These are phyloP conservation scores for Rosellinia necatrix DNA, from an alignment of 2,329 filamentous ascomycete genomes.

Conservation along the genomic window DNA sequence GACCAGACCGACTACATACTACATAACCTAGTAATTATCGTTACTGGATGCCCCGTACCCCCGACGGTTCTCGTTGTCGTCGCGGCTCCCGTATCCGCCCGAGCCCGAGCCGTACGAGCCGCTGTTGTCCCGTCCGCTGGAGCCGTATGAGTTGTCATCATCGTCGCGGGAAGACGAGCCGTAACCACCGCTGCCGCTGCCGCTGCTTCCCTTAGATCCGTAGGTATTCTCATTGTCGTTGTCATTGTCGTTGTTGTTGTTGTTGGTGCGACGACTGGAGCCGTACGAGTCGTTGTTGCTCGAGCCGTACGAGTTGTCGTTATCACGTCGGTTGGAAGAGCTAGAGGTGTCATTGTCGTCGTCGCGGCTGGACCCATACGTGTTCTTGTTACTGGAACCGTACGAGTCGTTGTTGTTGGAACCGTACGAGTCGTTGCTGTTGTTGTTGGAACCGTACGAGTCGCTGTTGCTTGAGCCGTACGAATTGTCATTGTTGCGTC, in stretches of 20 bases:
- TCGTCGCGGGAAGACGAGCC: too few relatives aligned
- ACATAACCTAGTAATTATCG: conserved; percentile 29
- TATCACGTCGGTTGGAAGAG: conserved; percentile 1
- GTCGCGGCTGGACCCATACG: conserved; percentile 9
- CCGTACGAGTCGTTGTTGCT: conserved; percentile 19
- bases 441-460: conserved; percentile 29
- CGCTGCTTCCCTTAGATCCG: conserved; percentile 11
- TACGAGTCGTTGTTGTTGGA: conserved; percentile 17
- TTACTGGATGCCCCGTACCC: conserved; percentile 3
- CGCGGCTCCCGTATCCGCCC: conserved; percentile 15
- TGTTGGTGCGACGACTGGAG: conserved; percentile 13
- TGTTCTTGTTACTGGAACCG: conserved; percentile 16
- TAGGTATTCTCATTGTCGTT: conserved; percentile 14
- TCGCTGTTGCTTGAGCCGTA: conserved; percentile 2
- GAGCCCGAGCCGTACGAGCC: conserved; percentile 12
- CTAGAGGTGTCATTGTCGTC: conserved; percentile 24
- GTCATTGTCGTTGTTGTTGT: conserved; percentile 3
- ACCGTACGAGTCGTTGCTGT: conserved; percentile 11
- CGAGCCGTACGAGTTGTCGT: not conserved
- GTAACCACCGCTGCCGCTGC: too few relatives aligned
- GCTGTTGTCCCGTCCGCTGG: not conserved
- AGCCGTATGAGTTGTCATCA: conserved; percentile 18
- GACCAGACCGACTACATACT: too few relatives aligned
- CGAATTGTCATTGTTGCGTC: conserved; percentile 20
- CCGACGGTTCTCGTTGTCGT: not conserved